phyloP scores from a whole-genome alignment of 805 yeast genomes.

The baker's yeast (Saccharomyces cerevisiae) region DNA sequence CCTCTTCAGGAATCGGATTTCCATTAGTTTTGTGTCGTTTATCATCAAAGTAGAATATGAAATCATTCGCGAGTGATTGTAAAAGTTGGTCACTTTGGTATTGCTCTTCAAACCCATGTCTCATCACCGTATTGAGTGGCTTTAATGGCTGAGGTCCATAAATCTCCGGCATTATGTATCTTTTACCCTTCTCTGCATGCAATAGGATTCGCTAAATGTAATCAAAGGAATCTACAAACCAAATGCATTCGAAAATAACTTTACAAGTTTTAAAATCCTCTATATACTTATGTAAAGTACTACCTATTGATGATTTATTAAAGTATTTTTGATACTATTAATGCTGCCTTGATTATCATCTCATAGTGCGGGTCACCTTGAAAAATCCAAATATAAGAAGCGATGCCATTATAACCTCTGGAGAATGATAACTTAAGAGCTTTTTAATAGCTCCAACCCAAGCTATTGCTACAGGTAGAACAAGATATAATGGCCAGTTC shows the following conservation, averaged over 20 bases:
- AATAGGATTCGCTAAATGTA: neutral
- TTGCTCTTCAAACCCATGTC: conserved; percentile 65
- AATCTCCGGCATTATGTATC: conserved; percentile 16
- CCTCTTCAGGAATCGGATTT: conserved; percentile 57
- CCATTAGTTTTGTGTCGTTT: conserved; percentile 90
- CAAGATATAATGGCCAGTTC: conserved; percentile 26
- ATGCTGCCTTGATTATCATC: neutral
- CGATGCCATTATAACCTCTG: neutral
- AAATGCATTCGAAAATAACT: neutral
- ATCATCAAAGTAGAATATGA: conserved; percentile 80
- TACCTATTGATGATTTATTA: neutral
- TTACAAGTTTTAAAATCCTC: neutral
- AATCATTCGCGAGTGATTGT: conserved; percentile 51
- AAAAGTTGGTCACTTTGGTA: conserved; percentile 42
- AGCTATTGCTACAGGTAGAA: neutral
- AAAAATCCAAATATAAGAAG: neutral
- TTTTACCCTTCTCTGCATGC: neutral
- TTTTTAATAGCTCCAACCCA: neutral
- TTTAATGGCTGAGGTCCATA: conserved; percentile 35
- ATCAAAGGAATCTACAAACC: neutral
- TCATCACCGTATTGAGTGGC: conserved; percentile 47
- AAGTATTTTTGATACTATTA: neutral
- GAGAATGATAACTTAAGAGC: neutral
- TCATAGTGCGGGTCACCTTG: neutral
- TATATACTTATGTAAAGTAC: neutral